Base-by-base conservation (phyloP, 2,329 filamentous ascomycete species). In the Cercospora beticola region DNA sequence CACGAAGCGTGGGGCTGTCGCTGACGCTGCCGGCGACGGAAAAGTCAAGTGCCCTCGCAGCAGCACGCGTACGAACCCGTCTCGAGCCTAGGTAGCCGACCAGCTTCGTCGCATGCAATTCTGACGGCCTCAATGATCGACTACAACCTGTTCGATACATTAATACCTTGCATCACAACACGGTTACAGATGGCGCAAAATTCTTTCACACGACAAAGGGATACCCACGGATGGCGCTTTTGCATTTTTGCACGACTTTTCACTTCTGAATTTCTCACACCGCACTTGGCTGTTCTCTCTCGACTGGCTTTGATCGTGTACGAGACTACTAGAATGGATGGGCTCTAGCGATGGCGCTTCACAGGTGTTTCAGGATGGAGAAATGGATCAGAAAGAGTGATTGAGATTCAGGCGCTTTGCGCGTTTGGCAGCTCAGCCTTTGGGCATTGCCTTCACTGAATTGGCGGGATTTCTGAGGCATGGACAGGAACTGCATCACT, bases 1-100 rank as follows among this genome's bases (percentile, higher is more conserved):
- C 31, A 59, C 43, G 23, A 74, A 74, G 70, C 72, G 74, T 54
- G 65, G 68, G 5, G 57, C 28, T 21, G 64, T 36, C 10, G 63
- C 67, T 18, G 64, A 63, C 28, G 33, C 31, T 33, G 46, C 9
- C 43, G 23, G 30, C 12, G 58, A 46, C 9, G 60, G 33, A 18
- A 52, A 64, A 40, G 61, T 49, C 36, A 69, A 69, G 64, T 59
- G 67, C 21, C 66, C 67, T 30, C 67, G 67, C 6, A 69, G 67
- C 49, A 59, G 36, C 54, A 66, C 67, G 21, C 67, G 67, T 14
- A 16, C 61, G 46, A 56, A 64, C 31, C 26, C 64, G 4, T 30
- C 26, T 30, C 64, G 58, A 8, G 59, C 63, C 18, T 69, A 64
- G 62, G 62, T 64, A 33, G 49, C 62, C 52, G 23, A 18, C 21